Evolutionary conservation across 495 filamentous ascomycete genomes (phyloP).

Genomic region (Aspergillus incahuasiensis): DNA sequence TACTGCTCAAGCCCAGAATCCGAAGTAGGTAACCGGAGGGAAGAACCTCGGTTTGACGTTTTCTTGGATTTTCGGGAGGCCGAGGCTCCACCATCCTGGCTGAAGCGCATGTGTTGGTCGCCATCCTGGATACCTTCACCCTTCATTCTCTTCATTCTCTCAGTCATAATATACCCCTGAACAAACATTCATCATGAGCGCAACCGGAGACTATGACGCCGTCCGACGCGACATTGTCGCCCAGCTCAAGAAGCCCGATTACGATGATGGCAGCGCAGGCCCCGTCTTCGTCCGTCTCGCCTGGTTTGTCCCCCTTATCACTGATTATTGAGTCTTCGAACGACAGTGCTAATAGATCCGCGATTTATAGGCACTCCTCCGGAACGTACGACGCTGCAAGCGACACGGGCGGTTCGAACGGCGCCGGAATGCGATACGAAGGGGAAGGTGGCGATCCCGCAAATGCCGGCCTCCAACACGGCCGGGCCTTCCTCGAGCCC

Average conservation of each 20-base stretch:
- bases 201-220: slow-evolving; percentile 43
- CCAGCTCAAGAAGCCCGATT: slow-evolving; percentile 53
- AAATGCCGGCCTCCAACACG: slow-evolving; percentile 60
- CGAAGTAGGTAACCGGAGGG: not conserved
- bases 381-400: slow-evolving; percentile 56
- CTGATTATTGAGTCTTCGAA: not conserved
- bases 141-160: not conserved
- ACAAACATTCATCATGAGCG: slow-evolving; percentile 40
- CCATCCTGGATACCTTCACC: slow-evolving; percentile 2
- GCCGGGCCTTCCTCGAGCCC: slow-evolving; percentile 58
- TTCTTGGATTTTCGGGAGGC: slow-evolving; percentile 18
- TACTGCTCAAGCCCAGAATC: not conserved
- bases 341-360: not conserved
- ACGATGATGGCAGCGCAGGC: slow-evolving; percentile 60
- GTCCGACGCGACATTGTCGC: slow-evolving; percentile 51
- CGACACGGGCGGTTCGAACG: slow-evolving; percentile 59
- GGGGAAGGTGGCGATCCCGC: slow-evolving; percentile 58
- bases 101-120: slow-evolving; percentile 8
- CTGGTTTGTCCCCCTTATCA: slow-evolving; percentile 40
- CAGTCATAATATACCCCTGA: slow-evolving; percentile 10
- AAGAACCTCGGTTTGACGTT: slow-evolving; percentile 31
- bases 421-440: slow-evolving; percentile 63
- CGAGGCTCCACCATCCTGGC: slow-evolving; percentile 29
- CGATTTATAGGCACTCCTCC: slow-evolving; percentile 46
- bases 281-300: slow-evolving; percentile 59